Base-by-base conservation (phyloP, 768 basidiomycete species). In the Fomitopsis serialis region DNA sequence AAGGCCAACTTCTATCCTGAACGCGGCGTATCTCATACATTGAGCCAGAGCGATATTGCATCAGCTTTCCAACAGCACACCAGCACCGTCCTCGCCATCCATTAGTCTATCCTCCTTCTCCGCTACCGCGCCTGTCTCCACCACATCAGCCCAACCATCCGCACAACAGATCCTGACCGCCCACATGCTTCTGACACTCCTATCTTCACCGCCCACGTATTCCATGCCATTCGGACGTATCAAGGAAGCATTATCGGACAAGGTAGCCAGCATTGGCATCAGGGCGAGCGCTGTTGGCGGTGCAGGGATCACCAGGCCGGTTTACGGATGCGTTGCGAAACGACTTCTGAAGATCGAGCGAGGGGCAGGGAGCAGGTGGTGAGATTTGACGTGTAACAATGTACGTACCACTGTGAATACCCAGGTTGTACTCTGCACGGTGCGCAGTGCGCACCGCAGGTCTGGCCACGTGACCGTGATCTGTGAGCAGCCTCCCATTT, bases 301-400 rank as follows among this genome's bases (percentile, higher is more conserved):
- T 17, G 72, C 74, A 52, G 76, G 78, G 35, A 72, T 80, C 11
- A 84, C 80, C 9, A 73, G 85, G 40, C 79, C 87, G 15, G 66
- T 91, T 12, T 92, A 89, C 61, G 81, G 75, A 1, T 89, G 89
- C 62, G 86, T 91, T n/a, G 89, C 86, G 15, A 92, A 91, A 70
- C 75, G 86, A 56, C 68, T 92, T 48, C 65, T 92, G 55, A 86
- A 80, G 68, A 89, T 91, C 58, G 89, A 91, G 48, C 74, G 89
- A 42, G 80, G 86, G 78, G 81, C 4, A 78, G 87, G 32, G 87
- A 88, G 63, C 89, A 92, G 64, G 73, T 82, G 7, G 87, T 91
- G 23, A 79, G 78, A 56, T 92, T 90, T 65, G 84, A 89, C 65
- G 60, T 79, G 43, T 84, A 53, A 45, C 7, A 51, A 35, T 35